Evolutionary conservation across 73 alveolate species (phyloP), one percentile per base, ranked within the genome.

Genomic region (Uronychia binucleata): DNA sequence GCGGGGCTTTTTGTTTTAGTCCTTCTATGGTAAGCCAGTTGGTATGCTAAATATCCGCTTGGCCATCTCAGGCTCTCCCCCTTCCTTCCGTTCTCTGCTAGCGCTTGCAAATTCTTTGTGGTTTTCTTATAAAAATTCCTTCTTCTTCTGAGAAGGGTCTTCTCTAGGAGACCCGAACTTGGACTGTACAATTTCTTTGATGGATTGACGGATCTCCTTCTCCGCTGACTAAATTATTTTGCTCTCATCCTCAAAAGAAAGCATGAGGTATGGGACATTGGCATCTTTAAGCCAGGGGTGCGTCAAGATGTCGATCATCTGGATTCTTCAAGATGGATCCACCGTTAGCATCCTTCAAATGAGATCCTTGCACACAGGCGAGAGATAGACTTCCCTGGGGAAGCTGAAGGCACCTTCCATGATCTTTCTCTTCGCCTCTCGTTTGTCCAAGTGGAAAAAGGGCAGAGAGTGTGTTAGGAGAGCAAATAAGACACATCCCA

Each of bases 261-360:
- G 19, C 19, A 46, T 46, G n/a, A 46, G n/a, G 19, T 46, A 46
- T 11, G 67, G 67, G 19, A 46, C 19, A 19, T 19, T 46, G 5
- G 67, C 67, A 5, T 11, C n/a, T 46, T 26, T 1, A 13, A 83
- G 30, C 87, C 92, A 85, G 0, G 87, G 87, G 30, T 85, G 88
- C 1, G 30, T 5, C 34, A 79, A 34, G 31, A 86, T 86, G 26
- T 74, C 31, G 26, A 34, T 86, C 83, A 86, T 59, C 59, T 81
- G 59, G 19, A 79, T 59, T 33, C 93, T 79, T n/a, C 35, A 0
- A 0, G 30, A 0, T 26, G 88, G 82, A 34, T 86, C 88, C 1
- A 34, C 74, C 35, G 31, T 58, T 1, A 86, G 84, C 93, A 86
- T 86, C 31, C 58, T 75, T 1, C 58, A 60, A 8, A 86, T 81